Evolutionary conservation across 1,284 basidiomycete species (phyloP).

Genomic region (Grifola frondosa): DNA sequence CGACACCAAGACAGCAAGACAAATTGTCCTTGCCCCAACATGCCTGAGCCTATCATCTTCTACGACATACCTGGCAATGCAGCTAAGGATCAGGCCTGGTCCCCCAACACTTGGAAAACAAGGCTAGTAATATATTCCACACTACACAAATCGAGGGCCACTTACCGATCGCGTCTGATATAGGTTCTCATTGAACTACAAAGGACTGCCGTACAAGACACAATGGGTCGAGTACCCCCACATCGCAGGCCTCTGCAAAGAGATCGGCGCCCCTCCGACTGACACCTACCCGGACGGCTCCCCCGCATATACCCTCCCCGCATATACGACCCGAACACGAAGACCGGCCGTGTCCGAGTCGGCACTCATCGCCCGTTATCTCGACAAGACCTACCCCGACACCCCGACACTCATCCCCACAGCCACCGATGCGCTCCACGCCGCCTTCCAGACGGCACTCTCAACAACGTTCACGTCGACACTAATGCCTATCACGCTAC

Average conservation of each 20-base stretch:
- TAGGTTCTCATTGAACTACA: constrained; percentile 30
- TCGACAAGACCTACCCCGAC: constrained; percentile 32
- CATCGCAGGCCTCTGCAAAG: constrained; percentile 24
- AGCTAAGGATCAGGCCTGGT: constrained; percentile 23
- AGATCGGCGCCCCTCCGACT: constrained; percentile 24
- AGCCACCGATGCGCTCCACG: constrained; percentile 26
- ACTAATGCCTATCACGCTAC: constrained; percentile 11
- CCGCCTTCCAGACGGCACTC: constrained; percentile 22
- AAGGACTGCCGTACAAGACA: constrained; percentile 28
- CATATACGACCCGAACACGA: constrained; percentile 27
- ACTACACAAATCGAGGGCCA: background rate
- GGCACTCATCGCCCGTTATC: constrained; percentile 28
- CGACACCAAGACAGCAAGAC: too few species aligned
- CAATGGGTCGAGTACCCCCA: constrained; percentile 34
- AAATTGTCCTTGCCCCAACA: background rate
- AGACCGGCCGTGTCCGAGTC: constrained; percentile 29
- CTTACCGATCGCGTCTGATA: background rate
- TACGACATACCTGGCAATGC: constrained; percentile 30
- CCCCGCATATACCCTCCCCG: constrained; percentile 24
- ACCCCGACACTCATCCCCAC: constrained; percentile 18
- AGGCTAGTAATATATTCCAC: constrained; percentile 19
- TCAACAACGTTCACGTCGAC: background rate
- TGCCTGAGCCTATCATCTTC: constrained; percentile 23
- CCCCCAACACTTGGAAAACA: constrained; percentile 32
- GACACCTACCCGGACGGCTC: constrained; percentile 14